These are phyloP conservation scores for Sporothrix humicola DNA, from an alignment of 2,329 filamentous ascomycete species.

Conservation along the genomic window DNA sequence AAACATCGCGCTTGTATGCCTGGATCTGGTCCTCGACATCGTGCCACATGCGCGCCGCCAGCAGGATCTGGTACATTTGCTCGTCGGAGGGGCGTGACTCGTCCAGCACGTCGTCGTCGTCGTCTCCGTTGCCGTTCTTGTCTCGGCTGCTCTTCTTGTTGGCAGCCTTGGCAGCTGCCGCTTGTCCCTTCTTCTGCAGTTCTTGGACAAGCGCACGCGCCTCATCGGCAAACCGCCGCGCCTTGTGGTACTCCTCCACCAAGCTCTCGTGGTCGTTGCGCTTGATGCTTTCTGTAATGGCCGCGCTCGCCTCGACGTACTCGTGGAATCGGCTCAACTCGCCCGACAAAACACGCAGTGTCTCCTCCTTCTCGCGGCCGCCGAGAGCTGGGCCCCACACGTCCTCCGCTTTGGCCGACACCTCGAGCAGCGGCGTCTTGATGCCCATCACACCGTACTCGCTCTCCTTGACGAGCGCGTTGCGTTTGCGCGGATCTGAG, in stretches of 20 bases:
- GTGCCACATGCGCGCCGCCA: slow-evolving; percentile 93
- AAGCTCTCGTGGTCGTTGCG: slow-evolving; percentile 88
- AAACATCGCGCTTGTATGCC: slow-evolving; percentile 84
- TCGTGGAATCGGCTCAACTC: slow-evolving; percentile 80
- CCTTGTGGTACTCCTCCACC: slow-evolving; percentile 83
- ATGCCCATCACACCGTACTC: slow-evolving; percentile 90
- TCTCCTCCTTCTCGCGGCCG: slow-evolving; percentile 88
- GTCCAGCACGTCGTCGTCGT: background rate
- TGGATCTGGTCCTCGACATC: slow-evolving; percentile 89
- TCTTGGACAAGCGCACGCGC: slow-evolving; percentile 71
- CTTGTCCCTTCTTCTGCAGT: slow-evolving; percentile 40
- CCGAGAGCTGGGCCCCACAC: slow-evolving; percentile 95
- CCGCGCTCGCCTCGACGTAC: slow-evolving; percentile 79
- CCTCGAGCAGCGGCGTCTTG: slow-evolving; percentile 84
- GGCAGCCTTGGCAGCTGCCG: background rate
- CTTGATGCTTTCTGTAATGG: slow-evolving; percentile 83
- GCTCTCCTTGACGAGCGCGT: slow-evolving; percentile 88
- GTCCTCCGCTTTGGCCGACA: slow-evolving; percentile 92
- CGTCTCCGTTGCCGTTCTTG: slow-evolving; percentile 11
- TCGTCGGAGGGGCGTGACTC: slow-evolving; percentile 69
- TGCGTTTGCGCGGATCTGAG: slow-evolving; percentile 67
- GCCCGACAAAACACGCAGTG: slow-evolving; percentile 76
- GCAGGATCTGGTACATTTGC: slow-evolving; percentile 83
- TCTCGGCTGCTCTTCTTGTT: slow-evolving; percentile 7
- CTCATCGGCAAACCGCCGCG: slow-evolving; percentile 81